Percentiles rank a stretch among this genome's conserved stretches.
These are phyloP conservation scores for Rosa multiflora DNA, from an alignment of 306 rosid genomes.

Conservation along the genomic window DNA sequence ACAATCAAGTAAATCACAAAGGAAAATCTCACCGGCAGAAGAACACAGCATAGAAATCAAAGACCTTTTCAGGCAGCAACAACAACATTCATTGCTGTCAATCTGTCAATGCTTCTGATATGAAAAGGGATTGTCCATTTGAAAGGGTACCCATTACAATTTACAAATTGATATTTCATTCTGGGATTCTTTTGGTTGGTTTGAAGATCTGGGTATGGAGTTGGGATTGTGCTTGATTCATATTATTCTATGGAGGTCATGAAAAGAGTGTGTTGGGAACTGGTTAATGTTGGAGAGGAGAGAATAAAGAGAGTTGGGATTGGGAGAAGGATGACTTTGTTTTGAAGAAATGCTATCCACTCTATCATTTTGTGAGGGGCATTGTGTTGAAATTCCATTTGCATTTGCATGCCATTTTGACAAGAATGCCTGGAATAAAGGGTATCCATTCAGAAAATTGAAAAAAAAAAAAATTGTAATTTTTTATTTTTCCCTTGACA, in stretches of 20 bases:
- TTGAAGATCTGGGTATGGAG: constrained; percentile 9
- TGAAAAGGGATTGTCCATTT: constrained; percentile 44
- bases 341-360: constrained; percentile 14
- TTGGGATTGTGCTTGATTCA: background rate
- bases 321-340: constrained; percentile 15
- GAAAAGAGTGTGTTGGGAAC: constrained; percentile 8
- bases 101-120: constrained; percentile 54
- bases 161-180: background rate
- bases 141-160: constrained; percentile 30
- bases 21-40: constrained; percentile 53
- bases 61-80: constrained; percentile 49
- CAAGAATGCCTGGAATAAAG: constrained; percentile 13
- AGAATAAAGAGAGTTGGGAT: background rate
- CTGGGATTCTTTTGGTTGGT: background rate
- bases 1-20: background rate
- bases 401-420: constrained; percentile 2
- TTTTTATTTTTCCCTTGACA: too few species aligned
- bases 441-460: background rate
- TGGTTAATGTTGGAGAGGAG: constrained; percentile 1
- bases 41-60: constrained; percentile 51
- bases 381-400: constrained; percentile 5
- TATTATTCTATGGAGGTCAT: background rate
- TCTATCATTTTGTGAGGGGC: background rate
- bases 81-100: constrained; percentile 40
- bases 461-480: background rate